Conservation (phyloP, 23 red algal species). For the Agarophyton chilense region DNA sequence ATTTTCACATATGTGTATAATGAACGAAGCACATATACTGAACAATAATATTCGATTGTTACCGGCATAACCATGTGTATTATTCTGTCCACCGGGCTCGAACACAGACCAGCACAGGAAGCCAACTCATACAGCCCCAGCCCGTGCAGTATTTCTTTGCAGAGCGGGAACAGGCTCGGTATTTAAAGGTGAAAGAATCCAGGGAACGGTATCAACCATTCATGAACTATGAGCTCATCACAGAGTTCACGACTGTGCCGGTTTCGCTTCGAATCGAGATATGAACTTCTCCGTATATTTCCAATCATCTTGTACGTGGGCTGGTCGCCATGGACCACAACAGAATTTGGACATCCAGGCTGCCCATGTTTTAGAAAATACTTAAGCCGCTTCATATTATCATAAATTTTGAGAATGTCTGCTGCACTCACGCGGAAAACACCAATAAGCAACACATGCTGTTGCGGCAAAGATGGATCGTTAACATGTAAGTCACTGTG, state of each 20-base stretch:
- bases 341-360: background rate
- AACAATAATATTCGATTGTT: too few relatives aligned
- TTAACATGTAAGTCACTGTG: background rate
- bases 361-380: background rate
- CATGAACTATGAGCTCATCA: background rate
- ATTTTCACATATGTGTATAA: too few relatives aligned
- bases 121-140: too few relatives aligned
- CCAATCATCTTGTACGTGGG: conserved; percentile 10
- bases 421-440: conserved; percentile 3
- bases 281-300: conserved; percentile 7
- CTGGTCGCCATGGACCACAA: background rate
- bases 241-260: background rate
- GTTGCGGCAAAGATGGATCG: background rate
- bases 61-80: too few relatives aligned
- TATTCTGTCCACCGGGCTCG: too few relatives aligned
- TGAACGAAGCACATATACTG: too few relatives aligned
- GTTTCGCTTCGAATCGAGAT: background rate
- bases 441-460: conserved; percentile 8
- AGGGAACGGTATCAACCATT: too few relatives aligned
- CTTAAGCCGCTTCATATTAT: background rate
- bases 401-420: conserved; percentile 10
- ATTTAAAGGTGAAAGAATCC: too few relatives aligned
- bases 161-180: too few relatives aligned
- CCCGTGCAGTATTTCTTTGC: too few relatives aligned
- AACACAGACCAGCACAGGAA: too few relatives aligned